A percentile compares a stretch with the other conserved stretches of the same genome.
These are phyloP conservation scores for Hyaloscypha hepaticicola DNA, from an alignment of 495 filamentous ascomycete species.

Conservation along the genomic window DNA sequence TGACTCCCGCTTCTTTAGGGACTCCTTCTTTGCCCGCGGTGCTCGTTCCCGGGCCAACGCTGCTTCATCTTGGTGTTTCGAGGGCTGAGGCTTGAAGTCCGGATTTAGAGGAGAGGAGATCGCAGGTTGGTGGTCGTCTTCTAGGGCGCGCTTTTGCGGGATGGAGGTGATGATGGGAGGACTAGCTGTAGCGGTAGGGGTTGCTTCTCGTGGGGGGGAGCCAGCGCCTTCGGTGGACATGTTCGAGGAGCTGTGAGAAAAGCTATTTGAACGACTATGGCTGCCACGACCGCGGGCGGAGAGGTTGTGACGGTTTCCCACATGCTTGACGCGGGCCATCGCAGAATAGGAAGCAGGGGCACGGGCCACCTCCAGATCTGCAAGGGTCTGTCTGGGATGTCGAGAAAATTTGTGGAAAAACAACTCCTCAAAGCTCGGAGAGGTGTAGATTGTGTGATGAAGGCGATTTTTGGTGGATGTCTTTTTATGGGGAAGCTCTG, in stretches of 20 bases:
- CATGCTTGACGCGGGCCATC: background rate
- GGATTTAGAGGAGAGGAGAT: constrained; percentile 64
- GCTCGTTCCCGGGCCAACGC: constrained; percentile 41
- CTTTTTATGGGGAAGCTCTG: no score
- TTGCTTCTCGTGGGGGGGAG: constrained; percentile 25
- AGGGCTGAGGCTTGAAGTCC: constrained; percentile 39
- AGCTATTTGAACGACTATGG: background rate
- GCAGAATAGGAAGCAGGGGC: background rate
- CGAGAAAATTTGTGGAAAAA: background rate
- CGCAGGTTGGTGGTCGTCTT: constrained; percentile 55
- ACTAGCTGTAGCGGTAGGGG: constrained; percentile 13
- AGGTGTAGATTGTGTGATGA: background rate
- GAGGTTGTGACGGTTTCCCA: background rate
- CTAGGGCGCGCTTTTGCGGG: constrained; percentile 56
- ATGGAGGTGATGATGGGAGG: constrained; percentile 43
- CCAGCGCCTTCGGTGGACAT: constrained; percentile 23
- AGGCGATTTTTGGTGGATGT: background rate
- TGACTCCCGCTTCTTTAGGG: constrained; percentile 74
- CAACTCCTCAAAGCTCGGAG: background rate
- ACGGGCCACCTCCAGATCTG: background rate
- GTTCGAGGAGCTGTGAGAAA: background rate
- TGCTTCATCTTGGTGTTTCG: constrained; percentile 30
- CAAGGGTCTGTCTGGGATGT: background rate
- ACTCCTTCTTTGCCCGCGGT: constrained; percentile 63
- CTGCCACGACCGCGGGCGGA: background rate